Conservation (phyloP, 768 basidiomycete species). For the Naganishia vaughanmartiniae region DNA sequence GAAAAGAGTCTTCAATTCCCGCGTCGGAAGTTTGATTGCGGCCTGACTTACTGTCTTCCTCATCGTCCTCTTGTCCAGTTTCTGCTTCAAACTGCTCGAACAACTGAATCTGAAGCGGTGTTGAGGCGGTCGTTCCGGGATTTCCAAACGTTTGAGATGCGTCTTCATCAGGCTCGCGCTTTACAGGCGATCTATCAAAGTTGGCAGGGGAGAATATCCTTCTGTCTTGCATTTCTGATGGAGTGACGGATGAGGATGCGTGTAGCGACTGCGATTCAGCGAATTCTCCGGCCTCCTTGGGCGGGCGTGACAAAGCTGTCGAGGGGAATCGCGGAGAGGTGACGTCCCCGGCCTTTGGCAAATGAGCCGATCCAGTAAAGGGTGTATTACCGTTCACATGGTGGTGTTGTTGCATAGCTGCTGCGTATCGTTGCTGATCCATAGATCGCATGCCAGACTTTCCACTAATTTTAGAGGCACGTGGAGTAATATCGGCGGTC, state of each 20-base stretch:
- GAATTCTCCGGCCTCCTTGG: neutral
- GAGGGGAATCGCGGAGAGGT: neutral
- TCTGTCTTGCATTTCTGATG: neutral
- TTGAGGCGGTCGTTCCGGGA: neutral
- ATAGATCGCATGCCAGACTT: constrained; percentile 6
- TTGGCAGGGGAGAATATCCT: neutral
- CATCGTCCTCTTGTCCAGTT: constrained; percentile 19
- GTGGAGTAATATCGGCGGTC: constrained; percentile 4
- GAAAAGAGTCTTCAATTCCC: neutral
- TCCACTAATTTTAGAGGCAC: constrained; percentile 1
- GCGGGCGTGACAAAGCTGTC: neutral
- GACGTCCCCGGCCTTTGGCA: neutral
- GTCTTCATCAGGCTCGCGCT: constrained; percentile 6
- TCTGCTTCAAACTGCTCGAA: constrained; percentile 21
- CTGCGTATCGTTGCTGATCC: constrained; percentile 27
- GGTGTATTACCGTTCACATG: constrained; percentile 18
- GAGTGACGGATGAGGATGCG: neutral
- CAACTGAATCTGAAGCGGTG: constrained; percentile 3
- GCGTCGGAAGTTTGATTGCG: neutral
- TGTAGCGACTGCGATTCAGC: neutral
- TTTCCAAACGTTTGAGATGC: neutral
- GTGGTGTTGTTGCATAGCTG: constrained; percentile 28
- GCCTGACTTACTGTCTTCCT: constrained; percentile 61
- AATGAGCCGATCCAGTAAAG: neutral
- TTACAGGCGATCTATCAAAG: neutral